A percentile compares a stretch with the other conserved stretches of the same genome.
Conservation (phyloP, 2,329 filamentous ascomycete species). For the Colletotrichum orbiculare region DNA sequence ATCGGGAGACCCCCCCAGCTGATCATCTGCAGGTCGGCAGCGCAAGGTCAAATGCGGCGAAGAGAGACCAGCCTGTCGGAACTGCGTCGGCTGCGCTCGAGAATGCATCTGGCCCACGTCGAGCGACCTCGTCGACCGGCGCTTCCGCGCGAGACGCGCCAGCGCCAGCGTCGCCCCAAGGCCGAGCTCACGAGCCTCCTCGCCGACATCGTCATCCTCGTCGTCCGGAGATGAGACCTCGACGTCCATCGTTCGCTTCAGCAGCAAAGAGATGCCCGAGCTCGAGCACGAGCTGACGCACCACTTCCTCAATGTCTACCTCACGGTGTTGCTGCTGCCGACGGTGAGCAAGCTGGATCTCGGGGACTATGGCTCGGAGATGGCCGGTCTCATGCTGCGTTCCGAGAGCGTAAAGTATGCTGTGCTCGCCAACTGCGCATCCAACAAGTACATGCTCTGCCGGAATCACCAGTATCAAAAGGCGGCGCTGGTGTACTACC, state of each 20-base stretch:
- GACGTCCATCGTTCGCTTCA: background rate
- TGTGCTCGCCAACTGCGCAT: background rate
- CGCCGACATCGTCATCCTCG: background rate
- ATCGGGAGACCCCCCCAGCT: too few species aligned
- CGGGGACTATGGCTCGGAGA: background rate
- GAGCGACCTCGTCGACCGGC: background rate
- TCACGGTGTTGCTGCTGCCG: background rate
- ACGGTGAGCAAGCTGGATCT: conserved; percentile 1
- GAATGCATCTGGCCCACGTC: background rate
- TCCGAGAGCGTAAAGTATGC: conserved; percentile 8
- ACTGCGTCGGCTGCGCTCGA: background rate
- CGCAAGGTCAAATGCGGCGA: conserved; percentile 16
- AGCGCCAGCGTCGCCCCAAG: background rate
- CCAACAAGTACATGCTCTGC: conserved; percentile 12
- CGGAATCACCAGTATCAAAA: conserved; percentile 6
- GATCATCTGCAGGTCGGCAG: background rate
- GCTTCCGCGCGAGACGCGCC: background rate
- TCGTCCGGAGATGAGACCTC: background rate
- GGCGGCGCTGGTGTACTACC: conserved; percentile 1
- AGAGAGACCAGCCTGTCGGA: conserved; percentile 5
- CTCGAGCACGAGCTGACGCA: conserved; percentile 2
- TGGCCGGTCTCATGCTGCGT: conserved; percentile 5
- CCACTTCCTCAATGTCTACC: conserved; percentile 2
- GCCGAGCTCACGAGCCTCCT: background rate
- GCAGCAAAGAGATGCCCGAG: background rate